Percentiles rank a stretch among this genome's conserved stretches.
Conservation (phyloP, 148 eudicot genomes). For the Amaranthus hypochondriacus region DNA sequence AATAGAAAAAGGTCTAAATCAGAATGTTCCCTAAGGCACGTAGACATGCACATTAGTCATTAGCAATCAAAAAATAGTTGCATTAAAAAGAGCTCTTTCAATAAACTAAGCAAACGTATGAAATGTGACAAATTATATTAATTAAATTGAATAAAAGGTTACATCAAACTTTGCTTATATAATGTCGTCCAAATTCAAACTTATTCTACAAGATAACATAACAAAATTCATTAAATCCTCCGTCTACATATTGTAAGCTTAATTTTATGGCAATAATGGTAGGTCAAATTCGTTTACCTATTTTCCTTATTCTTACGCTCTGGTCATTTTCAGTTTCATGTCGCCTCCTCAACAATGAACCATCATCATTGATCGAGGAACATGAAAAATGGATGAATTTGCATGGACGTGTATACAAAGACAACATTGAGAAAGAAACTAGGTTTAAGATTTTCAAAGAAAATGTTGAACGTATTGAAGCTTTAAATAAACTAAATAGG, state of each 20-base stretch:
- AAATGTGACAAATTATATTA: too few species aligned
- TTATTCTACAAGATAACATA: neutral
- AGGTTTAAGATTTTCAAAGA: slow-evolving; percentile 46
- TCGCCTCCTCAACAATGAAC: slow-evolving; percentile 30
- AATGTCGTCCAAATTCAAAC: neutral
- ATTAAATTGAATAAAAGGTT: neutral
- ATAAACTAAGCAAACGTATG: too few species aligned
- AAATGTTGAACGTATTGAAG: slow-evolving; percentile 45
- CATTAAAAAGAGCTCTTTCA: too few species aligned
- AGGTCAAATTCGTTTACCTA: slow-evolving; percentile 2
- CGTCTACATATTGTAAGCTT: neutral
- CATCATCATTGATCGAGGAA: slow-evolving; percentile 30
- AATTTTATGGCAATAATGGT: slow-evolving; percentile 23
- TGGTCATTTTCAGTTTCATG: slow-evolving; percentile 20
- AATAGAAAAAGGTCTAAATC: too few species aligned
- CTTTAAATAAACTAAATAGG: slow-evolving; percentile 30
- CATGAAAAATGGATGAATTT: slow-evolving; percentile 58
- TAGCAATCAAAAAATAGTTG: too few species aligned
- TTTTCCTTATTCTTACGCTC: slow-evolving; percentile 19
- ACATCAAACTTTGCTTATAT: slow-evolving; percentile 29
- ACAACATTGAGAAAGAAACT: slow-evolving; percentile 34
- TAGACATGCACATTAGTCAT: too few species aligned
- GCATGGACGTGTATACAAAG: slow-evolving; percentile 50
- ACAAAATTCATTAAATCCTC: neutral
- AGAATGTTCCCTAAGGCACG: too few species aligned